These are phyloP conservation scores for Gynochthodes officinalis DNA, from an alignment of 257 asterid genomes.

Conservation along the genomic window DNA sequence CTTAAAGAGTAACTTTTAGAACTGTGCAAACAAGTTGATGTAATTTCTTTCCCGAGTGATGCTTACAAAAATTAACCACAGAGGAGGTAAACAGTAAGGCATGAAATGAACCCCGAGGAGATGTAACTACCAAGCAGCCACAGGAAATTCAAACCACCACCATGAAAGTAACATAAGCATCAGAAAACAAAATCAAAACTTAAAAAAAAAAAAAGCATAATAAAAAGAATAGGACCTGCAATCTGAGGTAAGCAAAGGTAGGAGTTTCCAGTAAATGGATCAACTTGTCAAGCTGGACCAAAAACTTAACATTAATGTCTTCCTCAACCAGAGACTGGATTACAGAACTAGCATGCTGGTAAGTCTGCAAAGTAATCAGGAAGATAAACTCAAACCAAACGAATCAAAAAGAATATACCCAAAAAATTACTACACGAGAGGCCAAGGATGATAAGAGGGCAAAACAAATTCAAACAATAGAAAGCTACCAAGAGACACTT, in stretches of 20 bases:
- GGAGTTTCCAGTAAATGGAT: constrained; percentile 95
- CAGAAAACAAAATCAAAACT: background rate
- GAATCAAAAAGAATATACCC: constrained; percentile 4
- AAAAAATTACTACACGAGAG: background rate
- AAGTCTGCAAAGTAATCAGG: constrained; percentile 50
- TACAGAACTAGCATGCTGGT: constrained; percentile 92
- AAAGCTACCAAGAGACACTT: constrained; percentile 17
- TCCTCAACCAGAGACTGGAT: constrained; percentile 90
- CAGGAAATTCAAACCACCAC: background rate
- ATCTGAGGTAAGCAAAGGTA: constrained; percentile 88
- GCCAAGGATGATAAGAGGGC: background rate
- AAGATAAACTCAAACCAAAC: constrained; percentile 12
- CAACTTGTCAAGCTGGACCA: constrained; percentile 95
- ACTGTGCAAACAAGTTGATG: background rate
- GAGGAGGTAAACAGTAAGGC: background rate
- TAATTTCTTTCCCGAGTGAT: too few relatives aligned
- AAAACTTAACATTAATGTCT: constrained; percentile 87
- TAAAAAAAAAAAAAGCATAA: background rate
- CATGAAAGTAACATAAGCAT: background rate
- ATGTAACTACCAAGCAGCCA: background rate
- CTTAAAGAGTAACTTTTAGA: background rate
- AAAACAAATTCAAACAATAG: background rate
- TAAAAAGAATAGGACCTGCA: constrained; percentile 60
- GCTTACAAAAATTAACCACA: background rate
- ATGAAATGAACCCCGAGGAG: background rate